Evolutionary conservation across 1,284 basidiomycete genomes (phyloP), one percentile per base, ranked within the genome.

Genomic region (Peniophora sp.): DNA sequence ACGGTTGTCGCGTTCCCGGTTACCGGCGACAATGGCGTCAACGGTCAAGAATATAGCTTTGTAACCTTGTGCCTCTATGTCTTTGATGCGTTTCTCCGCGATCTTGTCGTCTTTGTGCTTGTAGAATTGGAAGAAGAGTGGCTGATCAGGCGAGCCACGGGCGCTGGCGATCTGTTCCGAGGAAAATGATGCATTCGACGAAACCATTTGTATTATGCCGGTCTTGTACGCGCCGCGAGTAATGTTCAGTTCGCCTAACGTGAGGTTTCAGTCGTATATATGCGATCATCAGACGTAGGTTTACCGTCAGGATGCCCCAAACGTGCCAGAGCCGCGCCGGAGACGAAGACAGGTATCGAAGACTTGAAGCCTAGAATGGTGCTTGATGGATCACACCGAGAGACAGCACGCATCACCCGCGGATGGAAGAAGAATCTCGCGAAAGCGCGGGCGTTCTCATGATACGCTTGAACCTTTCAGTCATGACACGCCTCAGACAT

Each of bases 41-140:
- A 95, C 93, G 0, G 94, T 97, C 43, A 97, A 69, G 66, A 92
- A 91, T 50, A 97, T 88, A 1, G 91, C 92, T 49, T 84, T 89
- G 66, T 87, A 91, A 0, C 88, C 88, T 10, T 87, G 68, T 17
- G 64, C 61, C 57, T 89, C 84, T 20, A 92, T 76, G 54, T 89
- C 83, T 41, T 73, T 74, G 32, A 97, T 76, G 35, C 89, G 82
- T 55, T 81, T 76, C 58, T 82, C 81, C 1, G 92, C 89, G 23
- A 80, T 72, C 3, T 68, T 62, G 47, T 91, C 78, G 61, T 92
- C 78, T 46, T 72, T 72, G 67, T 93, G 84, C 63, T 96, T 92
- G 68, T 97, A 97, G 27, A 97, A 71, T 63, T 87, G 86, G 71
- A 92, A 94, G 68, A 92, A 92, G 24, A 94, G 71, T 0, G 79